A percentile compares a stretch with the other conserved stretches of the same genome.
Evolutionary conservation across 164 flowering plant genomes (phyloP).

Genomic region (Malania oleifera): DNA sequence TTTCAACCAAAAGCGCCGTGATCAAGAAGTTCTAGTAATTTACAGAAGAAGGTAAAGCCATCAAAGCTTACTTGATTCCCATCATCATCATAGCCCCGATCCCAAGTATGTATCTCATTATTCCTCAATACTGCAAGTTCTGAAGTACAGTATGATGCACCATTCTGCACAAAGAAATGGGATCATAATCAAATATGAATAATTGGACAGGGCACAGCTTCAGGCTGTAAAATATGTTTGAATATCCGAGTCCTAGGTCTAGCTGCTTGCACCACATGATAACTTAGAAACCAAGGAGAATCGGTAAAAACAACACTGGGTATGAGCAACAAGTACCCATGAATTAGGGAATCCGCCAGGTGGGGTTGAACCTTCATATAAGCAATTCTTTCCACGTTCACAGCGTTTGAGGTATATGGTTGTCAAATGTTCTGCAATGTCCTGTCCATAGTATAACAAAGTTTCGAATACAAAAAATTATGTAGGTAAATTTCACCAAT

Average conservation of each 20-base stretch:
- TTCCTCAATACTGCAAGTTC: constrained; percentile 78
- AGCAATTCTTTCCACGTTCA: constrained; percentile 89
- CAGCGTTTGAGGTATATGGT: constrained; percentile 81
- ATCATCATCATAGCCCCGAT: constrained; percentile 82
- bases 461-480: no score
- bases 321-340: constrained; percentile 53
- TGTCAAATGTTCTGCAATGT: constrained; percentile 86
- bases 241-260: neutral
- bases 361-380: constrained; percentile 95
- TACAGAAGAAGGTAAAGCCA: neutral
- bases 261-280: neutral
- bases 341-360: constrained; percentile 90
- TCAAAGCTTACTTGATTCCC: constrained; percentile 78
- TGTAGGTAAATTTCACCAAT: no score
- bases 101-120: constrained; percentile 80
- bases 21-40: neutral
- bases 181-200: neutral
- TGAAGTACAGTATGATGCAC: constrained; percentile 79
- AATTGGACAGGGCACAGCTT: no score
- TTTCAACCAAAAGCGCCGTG: neutral
- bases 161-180: constrained; percentile 48
- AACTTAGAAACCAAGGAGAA: neutral
- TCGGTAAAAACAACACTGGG: neutral
- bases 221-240: neutral
- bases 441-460: constrained; percentile 37